Evolutionary conservation across 208 protist species (phyloP), one percentile per base, ranked within the genome.

Genomic region (Trypanosoma scelopori): DNA sequence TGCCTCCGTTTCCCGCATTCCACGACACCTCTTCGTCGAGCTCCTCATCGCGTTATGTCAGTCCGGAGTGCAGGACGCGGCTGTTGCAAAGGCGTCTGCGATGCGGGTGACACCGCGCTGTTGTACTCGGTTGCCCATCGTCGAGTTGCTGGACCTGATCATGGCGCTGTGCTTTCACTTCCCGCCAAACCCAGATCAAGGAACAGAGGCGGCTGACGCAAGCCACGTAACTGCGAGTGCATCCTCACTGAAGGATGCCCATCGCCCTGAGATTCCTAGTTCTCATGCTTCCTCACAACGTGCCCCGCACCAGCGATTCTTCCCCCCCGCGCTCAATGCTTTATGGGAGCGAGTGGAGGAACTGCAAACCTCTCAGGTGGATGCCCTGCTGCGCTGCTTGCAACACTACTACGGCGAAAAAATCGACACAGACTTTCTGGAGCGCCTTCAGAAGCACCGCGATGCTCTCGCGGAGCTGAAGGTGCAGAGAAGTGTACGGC

Each of bases 301-400:
- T 22, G 30, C 69, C n/a, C 69, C 32, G 20, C 39, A 68, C n/a
- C 50, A 63, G 6, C 56, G 65, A 18, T 72, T 75, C 30, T 65
- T 90, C 59, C 62, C 58, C 3, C 60, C 68, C 3, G 79, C 85
- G 2, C 62, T 94, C 32, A 81, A 81, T 56, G 84, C 84, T 30
- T 63, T 94, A 25, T 94, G 88, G 88, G 53, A 70, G 18, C 79
- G 88, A 47, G 76, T 71, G 25, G 88, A 94, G 18, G 88, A 94
- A 62, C 64, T 91, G 6, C 15, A 56, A 13, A 20, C 28, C 18
- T 16, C 25, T 23, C 84, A 94, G 5, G 59, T 91, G 15, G 48
- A 83, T 52, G 88, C 84, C 1, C 16, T 94, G 35, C 52, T 83
- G 52, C 82, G 84, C 12, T 94, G 85, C 63, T 49, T 94, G 39